Base-by-base conservation (phyloP, 306 rosid genomes). In the Spatholobus suberectus region DNA sequence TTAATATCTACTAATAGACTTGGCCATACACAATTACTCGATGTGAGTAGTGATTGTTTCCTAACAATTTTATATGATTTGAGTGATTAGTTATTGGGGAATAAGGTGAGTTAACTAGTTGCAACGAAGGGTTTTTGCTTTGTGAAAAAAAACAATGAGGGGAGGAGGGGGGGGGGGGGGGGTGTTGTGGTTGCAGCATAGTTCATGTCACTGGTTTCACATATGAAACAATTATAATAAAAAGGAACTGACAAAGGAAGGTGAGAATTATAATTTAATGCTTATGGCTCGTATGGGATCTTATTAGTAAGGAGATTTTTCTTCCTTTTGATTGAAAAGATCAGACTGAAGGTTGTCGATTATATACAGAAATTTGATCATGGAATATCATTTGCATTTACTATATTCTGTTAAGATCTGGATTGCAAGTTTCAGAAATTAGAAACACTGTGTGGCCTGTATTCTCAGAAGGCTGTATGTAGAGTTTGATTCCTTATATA, bases 41-140 rank as follows among this genome's bases (percentile, higher is more conserved):
- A 65, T 65, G 37, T 35, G 18, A 11, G 12, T 38, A 21, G 32
- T 63, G 77, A 77, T 23, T 58, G n/a, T 78, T 70, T 66, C 71
- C 54, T n/a, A 21, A 40, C 69, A 46, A 43, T 21, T 38, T 40
- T 78, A 52, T 63, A 24, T 32, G 47, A 40, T 61, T 27, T 63
- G 71, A 51, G 51, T 62, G 74, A 47, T 59, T 83, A 70, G 68
- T 54, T 57, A 57, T 23, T 67, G 52, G 14, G 43, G 54, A 75
- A 43, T 29, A 46, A 57, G 49, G 70, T 9, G 65, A 12, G 51
- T 20, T 5, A 66, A 75, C 46, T 27, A 26, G 14, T 47, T 27
- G 21, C 5, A 38, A 8, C 35, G 6, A 1, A 8, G 46, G 13
- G 65, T 21, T 59, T 59, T 59, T 9, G 12, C 24, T 26, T 52